phyloP scores from a whole-genome alignment of 1,284 basidiomycete genomes.

The Sanghuangporus weigelae region DNA sequence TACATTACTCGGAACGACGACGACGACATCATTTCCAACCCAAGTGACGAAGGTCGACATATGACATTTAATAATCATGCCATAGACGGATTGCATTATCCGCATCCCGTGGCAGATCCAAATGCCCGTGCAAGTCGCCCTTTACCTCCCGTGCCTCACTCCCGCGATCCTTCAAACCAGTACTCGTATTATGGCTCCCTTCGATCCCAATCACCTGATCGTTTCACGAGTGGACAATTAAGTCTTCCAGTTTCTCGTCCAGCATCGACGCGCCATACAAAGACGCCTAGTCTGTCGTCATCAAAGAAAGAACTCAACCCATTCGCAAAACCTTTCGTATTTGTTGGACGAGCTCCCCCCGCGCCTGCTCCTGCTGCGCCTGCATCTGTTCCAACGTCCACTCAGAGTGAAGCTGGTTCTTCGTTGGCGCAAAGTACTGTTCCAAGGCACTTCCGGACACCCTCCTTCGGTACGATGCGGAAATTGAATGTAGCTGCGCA shows the following conservation, averaged over 20 bases:
- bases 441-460: slow-evolving; percentile 47
- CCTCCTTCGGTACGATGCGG: slow-evolving; percentile 51
- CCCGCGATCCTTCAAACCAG: slow-evolving; percentile 55
- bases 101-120: slow-evolving; percentile 22
- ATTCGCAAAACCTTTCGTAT: slow-evolving; percentile 75
- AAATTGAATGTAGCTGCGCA: slow-evolving; percentile 68
- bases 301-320: slow-evolving; percentile 56
- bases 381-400: slow-evolving; percentile 16
- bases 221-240: slow-evolving; percentile 23
- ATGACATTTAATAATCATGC: background rate
- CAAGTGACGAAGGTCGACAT: slow-evolving; percentile 62
- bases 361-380: slow-evolving; percentile 25
- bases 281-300: slow-evolving; percentile 21
- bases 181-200: slow-evolving; percentile 57
- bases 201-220: slow-evolving; percentile 56
- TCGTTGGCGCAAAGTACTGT: slow-evolving; percentile 34
- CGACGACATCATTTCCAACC: slow-evolving; percentile 76
- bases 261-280: slow-evolving; percentile 20
- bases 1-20: slow-evolving; percentile 34
- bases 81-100: slow-evolving; percentile 16
- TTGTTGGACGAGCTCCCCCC: slow-evolving; percentile 35
- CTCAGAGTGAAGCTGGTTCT: slow-evolving; percentile 22
- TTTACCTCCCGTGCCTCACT: slow-evolving; percentile 59
- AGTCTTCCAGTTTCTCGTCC: slow-evolving; percentile 19
- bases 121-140: slow-evolving; percentile 34